Percentiles rank a stretch among this genome's conserved stretches.
phyloP scores from a whole-genome alignment of 148 eudicot genomes.

The Vaccinium vitisidaea region DNA sequence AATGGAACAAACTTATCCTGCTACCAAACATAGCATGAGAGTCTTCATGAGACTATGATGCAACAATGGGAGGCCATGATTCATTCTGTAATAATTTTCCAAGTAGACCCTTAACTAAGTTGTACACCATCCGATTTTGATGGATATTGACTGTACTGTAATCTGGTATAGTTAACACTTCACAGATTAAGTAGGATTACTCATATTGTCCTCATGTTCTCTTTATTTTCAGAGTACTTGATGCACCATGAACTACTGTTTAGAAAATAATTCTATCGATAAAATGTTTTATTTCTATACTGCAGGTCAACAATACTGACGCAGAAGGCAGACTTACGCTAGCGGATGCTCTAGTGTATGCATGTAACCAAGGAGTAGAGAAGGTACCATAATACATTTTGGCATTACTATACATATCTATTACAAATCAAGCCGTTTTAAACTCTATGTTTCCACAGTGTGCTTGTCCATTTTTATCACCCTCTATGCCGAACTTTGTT shows the following conservation, averaged over 20 bases:
- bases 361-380: constrained; percentile 96
- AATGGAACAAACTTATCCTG: neutral
- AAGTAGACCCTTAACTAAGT: neutral
- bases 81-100: neutral
- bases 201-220: neutral
- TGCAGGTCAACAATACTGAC: constrained; percentile 97
- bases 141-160: neutral
- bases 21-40: neutral
- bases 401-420: neutral
- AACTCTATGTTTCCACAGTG: neutral
- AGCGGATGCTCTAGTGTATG: constrained; percentile 96
- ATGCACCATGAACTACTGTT: neutral
- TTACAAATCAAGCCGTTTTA: neutral
- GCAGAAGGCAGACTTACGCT: constrained; percentile 99
- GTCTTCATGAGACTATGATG: neutral
- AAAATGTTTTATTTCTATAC: neutral
- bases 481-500: neutral
- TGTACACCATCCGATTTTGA: neutral
- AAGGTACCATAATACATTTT: constrained; percentile 50
- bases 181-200: neutral
- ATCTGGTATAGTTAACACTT: no score
- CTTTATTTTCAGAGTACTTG: constrained; percentile 4
- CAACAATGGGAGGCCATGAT: neutral
- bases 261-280: neutral
- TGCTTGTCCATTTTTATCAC: neutral